A percentile compares a stretch with the other conserved stretches of the same genome.
Evolutionary conservation across 1,139 yeast species (phyloP).

Genomic region (Geotrichum phurueaensis): DNA sequence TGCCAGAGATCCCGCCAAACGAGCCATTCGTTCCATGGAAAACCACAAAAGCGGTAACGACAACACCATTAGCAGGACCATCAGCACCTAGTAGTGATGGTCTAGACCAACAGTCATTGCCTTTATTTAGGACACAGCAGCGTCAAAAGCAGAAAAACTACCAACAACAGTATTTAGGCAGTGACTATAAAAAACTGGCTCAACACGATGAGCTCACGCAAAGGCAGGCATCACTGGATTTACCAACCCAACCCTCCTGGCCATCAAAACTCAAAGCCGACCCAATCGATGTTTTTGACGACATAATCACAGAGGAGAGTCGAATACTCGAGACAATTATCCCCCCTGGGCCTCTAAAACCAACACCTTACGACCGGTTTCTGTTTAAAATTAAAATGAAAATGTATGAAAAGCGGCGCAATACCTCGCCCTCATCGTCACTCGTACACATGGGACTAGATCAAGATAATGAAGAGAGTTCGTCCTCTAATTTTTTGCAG

Average conservation of each 20-base stretch:
- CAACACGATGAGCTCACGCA: not conserved
- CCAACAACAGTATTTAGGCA: not conserved
- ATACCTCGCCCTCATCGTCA: not conserved
- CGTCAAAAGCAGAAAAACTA: not conserved
- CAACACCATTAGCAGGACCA: too few species aligned
- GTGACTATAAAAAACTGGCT: not conserved
- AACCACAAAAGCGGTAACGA: not conserved
- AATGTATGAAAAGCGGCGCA: not conserved
- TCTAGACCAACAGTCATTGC: too few species aligned
- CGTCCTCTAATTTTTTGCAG: too few species aligned
- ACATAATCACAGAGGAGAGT: too few species aligned
- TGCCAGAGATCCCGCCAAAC: not conserved
- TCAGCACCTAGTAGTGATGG: too few species aligned
- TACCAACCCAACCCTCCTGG: not conserved
- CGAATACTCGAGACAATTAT: not conserved
- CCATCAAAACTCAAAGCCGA: too few species aligned
- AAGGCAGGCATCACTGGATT: not conserved
- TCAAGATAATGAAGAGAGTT: not conserved
- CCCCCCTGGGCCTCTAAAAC: not conserved
- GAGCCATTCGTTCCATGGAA: not conserved
- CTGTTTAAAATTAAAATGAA: not conserved
- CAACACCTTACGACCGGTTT: not conserved
- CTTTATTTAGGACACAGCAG: not conserved
- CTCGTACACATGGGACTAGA: constrained; percentile 3
- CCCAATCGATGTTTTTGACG: not conserved